Conservation (phyloP, 169 alveolate genomes). For the Eimeria nieschulzi region DNA sequence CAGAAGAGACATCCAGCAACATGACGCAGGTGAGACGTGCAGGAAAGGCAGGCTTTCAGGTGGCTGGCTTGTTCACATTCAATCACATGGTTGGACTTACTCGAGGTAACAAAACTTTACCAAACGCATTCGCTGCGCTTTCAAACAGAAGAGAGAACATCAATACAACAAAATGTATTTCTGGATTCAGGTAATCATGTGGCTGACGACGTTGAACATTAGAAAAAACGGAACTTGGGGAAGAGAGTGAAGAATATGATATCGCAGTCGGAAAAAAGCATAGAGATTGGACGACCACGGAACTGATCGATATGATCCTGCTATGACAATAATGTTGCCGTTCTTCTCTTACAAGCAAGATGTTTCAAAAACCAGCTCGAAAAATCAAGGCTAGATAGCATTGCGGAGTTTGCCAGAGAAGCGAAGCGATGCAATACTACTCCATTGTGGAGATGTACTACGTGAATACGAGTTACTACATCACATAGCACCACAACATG, state of each 20-base stretch:
- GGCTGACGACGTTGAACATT: slow-evolving; percentile 37
- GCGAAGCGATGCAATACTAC: slow-evolving; percentile 42
- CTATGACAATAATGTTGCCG: slow-evolving; percentile 47
- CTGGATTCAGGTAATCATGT: slow-evolving; percentile 44
- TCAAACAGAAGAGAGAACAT: slow-evolving; percentile 13
- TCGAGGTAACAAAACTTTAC: slow-evolving; percentile 86
- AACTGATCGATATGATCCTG: slow-evolving; percentile 76
- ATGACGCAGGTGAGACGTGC: slow-evolving; percentile 75
- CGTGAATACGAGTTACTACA: slow-evolving; percentile 23
- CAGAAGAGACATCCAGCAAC: slow-evolving; percentile 74
- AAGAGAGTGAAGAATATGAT: slow-evolving; percentile 63
- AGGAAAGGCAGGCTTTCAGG: slow-evolving; percentile 70
- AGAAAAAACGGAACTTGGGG: slow-evolving; percentile 4
- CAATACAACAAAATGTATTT: not conserved
- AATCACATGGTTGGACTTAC: slow-evolving; percentile 86
- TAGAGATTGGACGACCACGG: slow-evolving; percentile 87
- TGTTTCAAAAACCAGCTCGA: slow-evolving; percentile 25
- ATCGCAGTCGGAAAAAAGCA: slow-evolving; percentile 87
- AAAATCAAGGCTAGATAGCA: slow-evolving; percentile 46
- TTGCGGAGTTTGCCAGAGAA: slow-evolving; percentile 73
- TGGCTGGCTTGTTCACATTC: slow-evolving; percentile 74
- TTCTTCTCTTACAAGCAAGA: slow-evolving; percentile 28
- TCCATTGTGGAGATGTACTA: slow-evolving; percentile 67
- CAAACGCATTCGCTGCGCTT: slow-evolving; percentile 71
- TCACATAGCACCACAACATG: slow-evolving; percentile 64